Evolutionary conservation across 2,329 filamentous ascomycete genomes (phyloP), one percentile per base, ranked within the genome.

Genomic region (Rasamsonia emersonii): DNA sequence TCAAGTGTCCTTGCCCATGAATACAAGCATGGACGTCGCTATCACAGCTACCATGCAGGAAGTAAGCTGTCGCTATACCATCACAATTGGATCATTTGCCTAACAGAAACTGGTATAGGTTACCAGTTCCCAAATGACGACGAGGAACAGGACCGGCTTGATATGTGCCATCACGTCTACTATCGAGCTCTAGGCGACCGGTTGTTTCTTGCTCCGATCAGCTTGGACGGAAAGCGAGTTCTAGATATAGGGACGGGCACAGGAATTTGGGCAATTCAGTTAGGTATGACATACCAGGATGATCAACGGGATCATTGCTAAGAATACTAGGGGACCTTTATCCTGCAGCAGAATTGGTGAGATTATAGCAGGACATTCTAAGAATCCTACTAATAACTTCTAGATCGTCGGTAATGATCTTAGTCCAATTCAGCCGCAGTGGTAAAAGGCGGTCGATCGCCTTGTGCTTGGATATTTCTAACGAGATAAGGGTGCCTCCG

Each of bases 401-500:
- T n/a, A n/a, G 24, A 14, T 26, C 11, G 4, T 47, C 43, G 45
- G 44, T 7, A 45, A 42, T 14, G 48, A 47, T 35, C 28, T 51
- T 8, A 43, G 38, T 10, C 38, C 46, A 9, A 50, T 44, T 18
- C 46, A 49, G 26, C 45, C 44, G 18, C 21, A 36, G 19, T 28
- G 24, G 24, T 26, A 26, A 13, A 14, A 21, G n/a, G 3, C 7
- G 19, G 7, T n/a, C 19, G 7, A 21, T 21, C 15, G 15, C 2
- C 13, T 26, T 8, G n/a, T 26, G 10, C 3, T 11, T 14, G 7
- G 24, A 10, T 9, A 14, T 9, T 9, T 13, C 13, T 26, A 26
- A 26, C 7, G 9, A n/a, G 24, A 26, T 14, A 3, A 26, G 66
- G 45, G 62, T 77, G 9, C 75, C 74, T n/a, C 64, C 70, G 9